Evolutionary conservation across 2,329 filamentous ascomycete species (phyloP).

Genomic region (Byssothecium circinans): DNA sequence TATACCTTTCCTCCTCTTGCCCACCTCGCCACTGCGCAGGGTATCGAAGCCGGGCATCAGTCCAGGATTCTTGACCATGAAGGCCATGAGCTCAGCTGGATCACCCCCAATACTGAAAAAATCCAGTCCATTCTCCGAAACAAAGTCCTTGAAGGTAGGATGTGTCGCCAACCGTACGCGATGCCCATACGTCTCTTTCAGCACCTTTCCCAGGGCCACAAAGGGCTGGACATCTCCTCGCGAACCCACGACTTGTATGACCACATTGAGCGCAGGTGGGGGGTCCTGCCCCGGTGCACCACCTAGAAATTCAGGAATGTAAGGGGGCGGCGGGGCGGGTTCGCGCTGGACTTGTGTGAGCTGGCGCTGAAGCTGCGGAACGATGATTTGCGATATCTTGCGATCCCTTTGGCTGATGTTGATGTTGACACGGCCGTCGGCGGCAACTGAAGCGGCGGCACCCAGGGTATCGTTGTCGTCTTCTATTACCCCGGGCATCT

Average conservation of each 20-base stretch:
- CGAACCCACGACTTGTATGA: conserved; percentile 54
- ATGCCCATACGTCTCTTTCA: conserved; percentile 53
- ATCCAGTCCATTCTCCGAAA: conserved; percentile 53
- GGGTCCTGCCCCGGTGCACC: conserved; percentile 62
- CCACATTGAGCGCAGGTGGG: conserved; percentile 52
- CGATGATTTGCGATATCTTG: conserved; percentile 40
- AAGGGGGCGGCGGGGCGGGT: conserved; percentile 63
- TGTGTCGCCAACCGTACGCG: conserved; percentile 54
- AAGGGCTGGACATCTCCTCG: conserved; percentile 56
- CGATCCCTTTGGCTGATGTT: conserved; percentile 44
- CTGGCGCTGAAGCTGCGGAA: conserved; percentile 43
- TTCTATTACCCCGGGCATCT: conserved; percentile 43
- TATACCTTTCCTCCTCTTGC: conserved; percentile 72
- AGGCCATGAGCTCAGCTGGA: conserved; percentile 62
- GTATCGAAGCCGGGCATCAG: conserved; percentile 82
- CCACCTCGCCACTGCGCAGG: conserved; percentile 74
- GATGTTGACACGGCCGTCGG: conserved; percentile 47
- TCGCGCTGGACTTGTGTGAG: conserved; percentile 51
- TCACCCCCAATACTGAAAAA: conserved; percentile 57
- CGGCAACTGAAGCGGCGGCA: conserved; percentile 49
- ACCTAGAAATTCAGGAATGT: conserved; percentile 73
- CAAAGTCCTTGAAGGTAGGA: conserved; percentile 53
- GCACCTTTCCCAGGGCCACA: conserved; percentile 52
- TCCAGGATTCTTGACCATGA: conserved; percentile 88
- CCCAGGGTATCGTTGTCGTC: conserved; percentile 43